A percentile compares a stretch with the other conserved stretches of the same genome.
phyloP scores from a whole-genome alignment of 306 rosid genomes.

The Dicorynia guianensis region DNA sequence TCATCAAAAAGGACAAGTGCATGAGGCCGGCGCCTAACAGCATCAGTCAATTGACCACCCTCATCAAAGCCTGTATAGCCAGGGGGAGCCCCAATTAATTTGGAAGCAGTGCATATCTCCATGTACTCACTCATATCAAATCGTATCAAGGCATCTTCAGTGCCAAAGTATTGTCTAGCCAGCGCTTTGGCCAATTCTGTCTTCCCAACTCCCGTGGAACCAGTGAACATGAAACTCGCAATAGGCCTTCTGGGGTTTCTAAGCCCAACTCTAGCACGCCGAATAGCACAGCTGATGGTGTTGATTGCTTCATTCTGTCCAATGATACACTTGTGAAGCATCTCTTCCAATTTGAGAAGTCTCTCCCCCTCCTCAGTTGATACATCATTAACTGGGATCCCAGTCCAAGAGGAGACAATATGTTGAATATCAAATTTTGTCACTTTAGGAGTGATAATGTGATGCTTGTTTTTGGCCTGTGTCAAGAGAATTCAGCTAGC shows the following conservation, averaged over 20 bases:
- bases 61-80: slow-evolving; percentile 72
- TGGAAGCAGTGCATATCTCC: slow-evolving; percentile 64
- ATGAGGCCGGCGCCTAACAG: slow-evolving; percentile 69
- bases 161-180: slow-evolving; percentile 71
- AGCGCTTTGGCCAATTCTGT: slow-evolving; percentile 45
- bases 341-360: slow-evolving; percentile 38
- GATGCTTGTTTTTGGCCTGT: not conserved
- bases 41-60: slow-evolving; percentile 80
- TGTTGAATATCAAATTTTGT: slow-evolving; percentile 71
- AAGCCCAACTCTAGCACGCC: slow-evolving; percentile 34
- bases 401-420: slow-evolving; percentile 69
- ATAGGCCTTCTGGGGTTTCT: slow-evolving; percentile 41
- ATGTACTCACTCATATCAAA: slow-evolving; percentile 78
- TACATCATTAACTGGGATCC: slow-evolving; percentile 45
- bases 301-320: slow-evolving; percentile 38
- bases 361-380: slow-evolving; percentile 37
- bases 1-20: slow-evolving; percentile 71
- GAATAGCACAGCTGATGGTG: slow-evolving; percentile 27
- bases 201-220: slow-evolving; percentile 28
- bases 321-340: slow-evolving; percentile 31
- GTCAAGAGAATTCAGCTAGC: slow-evolving; percentile 17
- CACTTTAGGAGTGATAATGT: slow-evolving; percentile 20
- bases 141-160: slow-evolving; percentile 73
- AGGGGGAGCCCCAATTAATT: slow-evolving; percentile 75
- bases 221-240: slow-evolving; percentile 43